phyloP scores from a whole-genome alignment of 2,329 filamentous ascomycete genomes.

The Ilyonectria sp. region DNA sequence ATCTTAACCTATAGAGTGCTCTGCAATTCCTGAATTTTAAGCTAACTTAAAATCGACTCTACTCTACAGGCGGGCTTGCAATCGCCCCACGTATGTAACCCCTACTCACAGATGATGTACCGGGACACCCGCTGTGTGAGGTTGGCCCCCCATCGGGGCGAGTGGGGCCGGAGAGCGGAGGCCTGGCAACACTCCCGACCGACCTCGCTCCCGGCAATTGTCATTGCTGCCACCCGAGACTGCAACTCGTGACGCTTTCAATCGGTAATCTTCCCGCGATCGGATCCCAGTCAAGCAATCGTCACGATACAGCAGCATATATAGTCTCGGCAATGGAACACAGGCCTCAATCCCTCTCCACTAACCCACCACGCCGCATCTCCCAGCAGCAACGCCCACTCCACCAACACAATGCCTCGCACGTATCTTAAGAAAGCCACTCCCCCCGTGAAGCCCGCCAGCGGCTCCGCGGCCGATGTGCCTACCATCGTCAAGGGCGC shows the following conservation, averaged over 20 bases:
- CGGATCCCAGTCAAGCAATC: neutral
- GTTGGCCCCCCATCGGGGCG: no score
- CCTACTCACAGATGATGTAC: no score
- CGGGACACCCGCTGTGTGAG: no score
- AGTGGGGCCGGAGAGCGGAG: no score
- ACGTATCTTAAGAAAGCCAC: conserved; percentile 27
- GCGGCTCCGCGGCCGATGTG: conserved; percentile 25
- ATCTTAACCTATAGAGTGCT: no score
- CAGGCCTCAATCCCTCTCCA: neutral
- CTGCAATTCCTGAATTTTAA: no score
- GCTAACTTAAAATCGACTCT: no score
- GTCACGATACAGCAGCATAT: conserved; percentile 3
- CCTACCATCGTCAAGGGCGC: conserved; percentile 59
- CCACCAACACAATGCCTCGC: conserved; percentile 21
- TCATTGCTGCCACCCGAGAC: neutral
- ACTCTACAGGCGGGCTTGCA: no score
- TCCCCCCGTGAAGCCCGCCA: conserved; percentile 14
- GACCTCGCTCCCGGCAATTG: conserved; percentile 3
- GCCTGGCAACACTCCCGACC: conserved; percentile 7
- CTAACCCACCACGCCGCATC: neutral
- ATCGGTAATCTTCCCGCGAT: conserved; percentile 4
- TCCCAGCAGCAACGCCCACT: neutral
- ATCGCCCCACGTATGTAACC: no score
- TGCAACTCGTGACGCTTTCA: neutral
- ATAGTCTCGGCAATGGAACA: conserved; percentile 12